Base-by-base conservation (phyloP, 1,284 basidiomycete genomes). In the Naganishia cerealis region DNA sequence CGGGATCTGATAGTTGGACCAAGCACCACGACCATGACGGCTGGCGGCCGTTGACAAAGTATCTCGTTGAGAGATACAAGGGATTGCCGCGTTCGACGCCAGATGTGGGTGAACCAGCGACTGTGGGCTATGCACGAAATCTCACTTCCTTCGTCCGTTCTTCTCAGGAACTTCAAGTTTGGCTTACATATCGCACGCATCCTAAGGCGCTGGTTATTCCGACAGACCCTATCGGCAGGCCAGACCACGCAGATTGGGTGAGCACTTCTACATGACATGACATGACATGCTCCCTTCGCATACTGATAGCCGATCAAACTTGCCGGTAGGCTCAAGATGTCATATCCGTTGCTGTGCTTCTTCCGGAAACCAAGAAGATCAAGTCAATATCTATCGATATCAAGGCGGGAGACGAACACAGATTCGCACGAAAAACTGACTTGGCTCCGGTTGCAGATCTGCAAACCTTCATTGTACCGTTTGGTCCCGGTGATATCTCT, bases 1-100 rank as follows among this genome's bases (percentile, higher is more conserved):
- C 80, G 0, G 80, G 80, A 7, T 77, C 75, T 2, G 70, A 77
- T 26, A 46, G 57, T 1, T 82, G 81, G 81, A 81, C 78, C 8
- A 50, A 71, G 0, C 72, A 71, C 3, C 80, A 81, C 77, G 57
- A 70, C 53, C 79, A 81, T 65, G 74, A 73, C n/a, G 79, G 75
- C 6, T 79, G 80, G 68, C 72, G 78, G 38, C 72, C 74, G 67
- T 75, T 81, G 74, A 77, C 75, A 13, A 52, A 66, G 58, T 78
- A 75, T 65, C 80, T 77, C 65, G 58, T 72, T 0, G 29, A 59
- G 12, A 59, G 71, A 8, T 80, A 75, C 73, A 74, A 76, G 54
- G 73, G 75, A 39, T 68, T 71, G 29, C 46, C 56, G 10, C 21
- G 62, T 9, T 33, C 42, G 18, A 36, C 54, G 48, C 18, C 57